phyloP scores from a whole-genome alignment of 257 asterid species.

The Solanum rostratum region DNA sequence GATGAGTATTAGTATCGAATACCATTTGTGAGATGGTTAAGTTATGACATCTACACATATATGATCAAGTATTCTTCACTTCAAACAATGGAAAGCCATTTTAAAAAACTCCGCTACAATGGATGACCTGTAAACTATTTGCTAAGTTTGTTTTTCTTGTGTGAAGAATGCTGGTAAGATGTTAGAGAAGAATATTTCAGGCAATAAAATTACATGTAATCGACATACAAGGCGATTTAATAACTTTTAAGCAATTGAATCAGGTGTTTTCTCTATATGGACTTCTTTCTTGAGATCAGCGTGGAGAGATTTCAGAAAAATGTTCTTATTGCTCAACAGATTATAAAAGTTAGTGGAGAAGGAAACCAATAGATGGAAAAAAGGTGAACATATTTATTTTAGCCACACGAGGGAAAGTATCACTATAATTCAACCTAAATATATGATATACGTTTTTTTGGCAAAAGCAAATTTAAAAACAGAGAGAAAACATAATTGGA shows the following conservation, averaged over 20 bases:
- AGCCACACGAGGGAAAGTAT: neutral
- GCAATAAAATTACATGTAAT: neutral
- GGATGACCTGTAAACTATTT: neutral
- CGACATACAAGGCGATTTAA: neutral
- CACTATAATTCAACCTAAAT: neutral
- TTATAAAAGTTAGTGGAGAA: neutral
- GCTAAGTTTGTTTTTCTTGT: neutral
- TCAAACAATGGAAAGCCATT: neutral
- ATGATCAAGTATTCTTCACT: neutral
- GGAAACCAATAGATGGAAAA: neutral
- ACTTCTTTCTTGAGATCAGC: neutral
- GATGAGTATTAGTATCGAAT: neutral
- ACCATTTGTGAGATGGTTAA: neutral
- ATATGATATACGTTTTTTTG: neutral
- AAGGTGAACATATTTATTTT: neutral
- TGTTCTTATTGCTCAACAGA: neutral
- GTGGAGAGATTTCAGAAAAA: neutral
- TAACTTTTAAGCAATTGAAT: neutral
- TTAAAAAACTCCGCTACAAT: neutral
- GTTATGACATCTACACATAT: neutral
- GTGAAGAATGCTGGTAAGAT: neutral
- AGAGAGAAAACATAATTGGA: neutral
- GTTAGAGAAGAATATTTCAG: neutral
- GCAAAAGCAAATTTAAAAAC: no score
- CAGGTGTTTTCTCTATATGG: neutral